Conservation (phyloP, 805 yeast species). For the Metschnikowia dekortorum region DNA sequence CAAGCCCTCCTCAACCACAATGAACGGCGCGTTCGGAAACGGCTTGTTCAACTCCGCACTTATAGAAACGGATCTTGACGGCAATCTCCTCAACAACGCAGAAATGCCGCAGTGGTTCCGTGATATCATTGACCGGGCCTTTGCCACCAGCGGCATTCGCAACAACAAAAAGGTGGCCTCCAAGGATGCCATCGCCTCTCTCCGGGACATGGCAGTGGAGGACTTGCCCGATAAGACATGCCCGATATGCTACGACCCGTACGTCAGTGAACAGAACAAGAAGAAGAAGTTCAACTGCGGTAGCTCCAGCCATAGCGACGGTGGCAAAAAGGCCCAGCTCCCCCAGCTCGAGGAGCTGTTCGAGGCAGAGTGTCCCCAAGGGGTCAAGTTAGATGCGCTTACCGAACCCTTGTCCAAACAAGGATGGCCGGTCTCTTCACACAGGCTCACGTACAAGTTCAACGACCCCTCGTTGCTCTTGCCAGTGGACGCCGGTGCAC, state of each 20-base stretch:
- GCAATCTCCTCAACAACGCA: slow-evolving; percentile 11
- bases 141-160: slow-evolving; percentile 27
- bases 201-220: slow-evolving; percentile 21
- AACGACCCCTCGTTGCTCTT: slow-evolving; percentile 13
- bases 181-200: slow-evolving; percentile 35
- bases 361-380: neutral
- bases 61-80: slow-evolving; percentile 15
- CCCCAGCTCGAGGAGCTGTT: neutral
- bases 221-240: slow-evolving; percentile 23
- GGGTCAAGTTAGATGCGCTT: slow-evolving; percentile 2
- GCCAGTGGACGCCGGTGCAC: slow-evolving; percentile 12
- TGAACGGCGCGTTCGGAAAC: slow-evolving; percentile 9
- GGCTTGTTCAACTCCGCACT: slow-evolving; percentile 12
- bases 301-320: slow-evolving; percentile 6
- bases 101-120: slow-evolving; percentile 19
- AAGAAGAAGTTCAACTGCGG: slow-evolving; percentile 8
- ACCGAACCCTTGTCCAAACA: neutral
- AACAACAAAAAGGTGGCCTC: slow-evolving; percentile 28
- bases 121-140: slow-evolving; percentile 29
- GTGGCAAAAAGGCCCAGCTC: neutral
- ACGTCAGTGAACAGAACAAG: slow-evolving; percentile 16
- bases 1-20: neutral
- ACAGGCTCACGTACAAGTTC: slow-evolving; percentile 1
- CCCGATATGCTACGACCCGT: slow-evolving; percentile 40
- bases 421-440: slow-evolving; percentile 7